Evolutionary conservation across 2,329 filamentous ascomycete genomes (phyloP).

Genomic region (Botrytis medusae): DNA sequence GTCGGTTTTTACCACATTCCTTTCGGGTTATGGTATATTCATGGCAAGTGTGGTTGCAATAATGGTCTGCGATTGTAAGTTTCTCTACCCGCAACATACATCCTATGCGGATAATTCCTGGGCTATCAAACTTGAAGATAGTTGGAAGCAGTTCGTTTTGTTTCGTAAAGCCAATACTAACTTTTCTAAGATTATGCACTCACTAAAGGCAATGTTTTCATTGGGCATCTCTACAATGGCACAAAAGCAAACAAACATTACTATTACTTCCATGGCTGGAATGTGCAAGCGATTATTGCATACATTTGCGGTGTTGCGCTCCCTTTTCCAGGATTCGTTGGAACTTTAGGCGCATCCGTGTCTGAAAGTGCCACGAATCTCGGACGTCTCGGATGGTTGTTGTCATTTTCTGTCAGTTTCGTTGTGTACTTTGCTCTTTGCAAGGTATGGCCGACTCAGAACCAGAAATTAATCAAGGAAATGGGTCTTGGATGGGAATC

Average conservation of each 20-base stretch:
- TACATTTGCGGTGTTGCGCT: slow-evolving; percentile 41
- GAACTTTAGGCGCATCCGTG: slow-evolving; percentile 40
- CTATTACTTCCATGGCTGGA: slow-evolving; percentile 41
- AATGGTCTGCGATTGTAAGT: slow-evolving; percentile 34
- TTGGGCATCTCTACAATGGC: slow-evolving; percentile 40
- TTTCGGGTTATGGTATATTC: slow-evolving; percentile 63
- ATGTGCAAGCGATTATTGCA: slow-evolving; percentile 41
- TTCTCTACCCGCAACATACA: background rate
- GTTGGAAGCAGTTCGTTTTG: background rate
- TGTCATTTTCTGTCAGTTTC: slow-evolving; percentile 40
- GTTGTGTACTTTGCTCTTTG: slow-evolving; percentile 42
- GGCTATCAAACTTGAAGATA: background rate
- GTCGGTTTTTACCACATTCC: slow-evolving; percentile 59
- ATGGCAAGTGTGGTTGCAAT: slow-evolving; percentile 48
- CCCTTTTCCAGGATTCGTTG: slow-evolving; percentile 42
- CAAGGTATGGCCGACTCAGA: slow-evolving; percentile 42
- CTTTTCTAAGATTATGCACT: slow-evolving; percentile 41
- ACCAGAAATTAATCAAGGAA: slow-evolving; percentile 41
- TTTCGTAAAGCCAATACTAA: slow-evolving; percentile 24
- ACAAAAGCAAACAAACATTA: slow-evolving; percentile 39
- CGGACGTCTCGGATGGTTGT: slow-evolving; percentile 41
- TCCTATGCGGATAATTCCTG: background rate
- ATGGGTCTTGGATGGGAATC: slow-evolving; percentile 39
- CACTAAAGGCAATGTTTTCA: slow-evolving; percentile 42
- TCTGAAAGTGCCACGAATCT: slow-evolving; percentile 38